Conservation (phyloP, 2,329 filamentous ascomycete species). For the Clonostachys chloroleuca region DNA sequence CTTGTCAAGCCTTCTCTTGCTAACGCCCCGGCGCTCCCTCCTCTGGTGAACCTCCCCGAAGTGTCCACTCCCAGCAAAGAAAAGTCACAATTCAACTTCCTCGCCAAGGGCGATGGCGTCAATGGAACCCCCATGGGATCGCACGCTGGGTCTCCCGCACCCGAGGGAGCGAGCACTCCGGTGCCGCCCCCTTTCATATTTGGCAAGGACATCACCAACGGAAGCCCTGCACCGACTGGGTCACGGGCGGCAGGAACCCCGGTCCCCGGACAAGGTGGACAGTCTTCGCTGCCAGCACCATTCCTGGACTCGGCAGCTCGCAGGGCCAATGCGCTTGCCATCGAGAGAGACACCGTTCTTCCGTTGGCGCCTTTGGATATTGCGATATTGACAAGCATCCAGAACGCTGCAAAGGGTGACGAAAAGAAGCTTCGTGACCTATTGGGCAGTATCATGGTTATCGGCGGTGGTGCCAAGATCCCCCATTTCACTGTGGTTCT, state of each 20-base stretch:
- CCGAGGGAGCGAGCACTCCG: conserved; percentile 71
- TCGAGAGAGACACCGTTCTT: conserved; percentile 74
- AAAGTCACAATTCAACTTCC: conserved; percentile 63
- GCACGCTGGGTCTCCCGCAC: conserved; percentile 80
- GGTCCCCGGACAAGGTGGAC: conserved; percentile 23
- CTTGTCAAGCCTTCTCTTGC: conserved; percentile 56
- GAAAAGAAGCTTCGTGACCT: conserved; percentile 92
- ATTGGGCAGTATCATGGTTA: conserved; percentile 83
- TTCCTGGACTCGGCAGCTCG: conserved; percentile 48
- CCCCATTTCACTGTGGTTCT: conserved; percentile 76
- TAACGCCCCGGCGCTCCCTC: conserved; percentile 11
- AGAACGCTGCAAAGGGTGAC: conserved; percentile 81
- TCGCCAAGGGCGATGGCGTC: conserved; percentile 60
- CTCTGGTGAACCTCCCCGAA: conserved; percentile 24
- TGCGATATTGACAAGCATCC: conserved; percentile 85
- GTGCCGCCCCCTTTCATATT: conserved; percentile 53
- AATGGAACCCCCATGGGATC: conserved; percentile 81
- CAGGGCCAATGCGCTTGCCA: conserved; percentile 49
- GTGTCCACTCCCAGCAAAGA: conserved; percentile 59
- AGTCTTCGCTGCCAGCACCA: conserved; percentile 27
- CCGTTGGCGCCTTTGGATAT: conserved; percentile 81
- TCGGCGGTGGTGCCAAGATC: conserved; percentile 79
- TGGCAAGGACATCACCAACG: conserved; percentile 28
- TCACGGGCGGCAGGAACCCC: conserved; percentile 45
- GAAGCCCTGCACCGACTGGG: conserved; percentile 47